Percentiles rank a stretch among this genome's conserved stretches.
Conservation (phyloP, 768 basidiomycete genomes). For the Mycena olivaceomarginata region DNA sequence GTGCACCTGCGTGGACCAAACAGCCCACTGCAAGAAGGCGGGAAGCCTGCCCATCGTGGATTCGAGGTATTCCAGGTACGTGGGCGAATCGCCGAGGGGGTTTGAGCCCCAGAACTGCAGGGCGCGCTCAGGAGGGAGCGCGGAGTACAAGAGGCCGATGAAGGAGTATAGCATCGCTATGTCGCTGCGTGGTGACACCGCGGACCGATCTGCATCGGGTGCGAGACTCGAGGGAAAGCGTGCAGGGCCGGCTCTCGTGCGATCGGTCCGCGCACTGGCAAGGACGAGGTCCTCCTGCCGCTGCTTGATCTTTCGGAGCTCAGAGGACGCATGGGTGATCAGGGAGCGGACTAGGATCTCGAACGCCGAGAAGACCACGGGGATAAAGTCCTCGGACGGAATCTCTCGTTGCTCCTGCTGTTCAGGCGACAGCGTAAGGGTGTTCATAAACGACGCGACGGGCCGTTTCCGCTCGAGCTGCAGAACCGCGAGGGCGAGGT, state of each 20-base stretch:
- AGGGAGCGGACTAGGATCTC: constrained; percentile 84
- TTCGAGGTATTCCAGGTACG: constrained; percentile 78
- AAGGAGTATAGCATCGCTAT: constrained; percentile 90
- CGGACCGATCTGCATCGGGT: constrained; percentile 62
- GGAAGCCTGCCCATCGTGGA: constrained; percentile 78
- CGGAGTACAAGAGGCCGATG: constrained; percentile 87
- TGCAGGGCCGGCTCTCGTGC: constrained; percentile 71
- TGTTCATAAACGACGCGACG: constrained; percentile 59
- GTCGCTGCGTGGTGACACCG: constrained; percentile 81
- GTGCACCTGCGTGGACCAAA: constrained; percentile 87
- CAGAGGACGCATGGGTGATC: constrained; percentile 86
- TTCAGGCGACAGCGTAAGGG: constrained; percentile 58
- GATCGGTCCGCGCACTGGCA: constrained; percentile 79
- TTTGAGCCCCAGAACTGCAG: constrained; percentile 92
- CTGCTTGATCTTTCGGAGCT: constrained; percentile 91
- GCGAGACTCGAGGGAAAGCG: constrained; percentile 65
- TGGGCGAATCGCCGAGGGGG: constrained; percentile 59
- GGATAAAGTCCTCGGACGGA: constrained; percentile 71
- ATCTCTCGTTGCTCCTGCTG: constrained; percentile 67
- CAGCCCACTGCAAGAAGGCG: constrained; percentile 92
- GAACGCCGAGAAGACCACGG: constrained; percentile 74
- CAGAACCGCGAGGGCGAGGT: constrained; percentile 77
- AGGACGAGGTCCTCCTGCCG: constrained; percentile 90
- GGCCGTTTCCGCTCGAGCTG: constrained; percentile 70
- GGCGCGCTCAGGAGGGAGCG: constrained; percentile 84